A percentile compares a stretch with the other conserved stretches of the same genome.
Evolutionary conservation across 345 rosid species (phyloP).

Genomic region (Hibiscus mutabilis): DNA sequence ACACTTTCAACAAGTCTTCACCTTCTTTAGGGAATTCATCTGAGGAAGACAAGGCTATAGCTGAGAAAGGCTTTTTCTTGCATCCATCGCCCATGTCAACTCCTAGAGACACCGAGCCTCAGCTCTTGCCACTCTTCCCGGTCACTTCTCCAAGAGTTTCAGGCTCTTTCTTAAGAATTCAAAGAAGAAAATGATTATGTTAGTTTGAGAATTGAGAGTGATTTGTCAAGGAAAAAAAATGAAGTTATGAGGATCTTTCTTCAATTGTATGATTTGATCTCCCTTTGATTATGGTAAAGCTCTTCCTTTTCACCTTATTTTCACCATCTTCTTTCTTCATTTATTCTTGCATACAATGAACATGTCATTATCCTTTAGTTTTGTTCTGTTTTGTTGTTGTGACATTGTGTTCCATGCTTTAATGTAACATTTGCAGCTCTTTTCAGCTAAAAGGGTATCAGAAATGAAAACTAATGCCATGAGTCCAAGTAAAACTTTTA

Average conservation of each 20-base stretch:
- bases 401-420: neutral
- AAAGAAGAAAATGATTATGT: neutral
- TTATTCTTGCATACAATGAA: neutral
- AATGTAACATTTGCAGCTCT: neutral
- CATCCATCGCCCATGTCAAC: conserved; percentile 92
- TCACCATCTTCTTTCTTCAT: neutral
- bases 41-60: conserved; percentile 85
- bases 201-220: conserved; percentile 9
- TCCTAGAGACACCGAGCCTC: conserved; percentile 86
- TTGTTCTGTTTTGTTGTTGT: neutral
- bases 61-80: conserved; percentile 79
- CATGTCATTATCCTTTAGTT: neutral
- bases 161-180: conserved; percentile 28
- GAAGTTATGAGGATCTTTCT: conserved; percentile 19
- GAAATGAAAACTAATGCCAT: neutral
- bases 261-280: conserved; percentile 44
- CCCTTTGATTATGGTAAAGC: conserved; percentile 29
- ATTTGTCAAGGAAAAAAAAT: neutral
- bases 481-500: neutral
- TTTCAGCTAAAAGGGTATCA: neutral
- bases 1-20: conserved; percentile 58
- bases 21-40: conserved; percentile 51
- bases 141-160: conserved; percentile 73
- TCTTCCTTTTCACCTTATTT: conserved; percentile 12
- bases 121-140: conserved; percentile 82